These are phyloP conservation scores for Melampsora americana DNA, from an alignment of 1,284 basidiomycete species.

Conservation along the genomic window DNA sequence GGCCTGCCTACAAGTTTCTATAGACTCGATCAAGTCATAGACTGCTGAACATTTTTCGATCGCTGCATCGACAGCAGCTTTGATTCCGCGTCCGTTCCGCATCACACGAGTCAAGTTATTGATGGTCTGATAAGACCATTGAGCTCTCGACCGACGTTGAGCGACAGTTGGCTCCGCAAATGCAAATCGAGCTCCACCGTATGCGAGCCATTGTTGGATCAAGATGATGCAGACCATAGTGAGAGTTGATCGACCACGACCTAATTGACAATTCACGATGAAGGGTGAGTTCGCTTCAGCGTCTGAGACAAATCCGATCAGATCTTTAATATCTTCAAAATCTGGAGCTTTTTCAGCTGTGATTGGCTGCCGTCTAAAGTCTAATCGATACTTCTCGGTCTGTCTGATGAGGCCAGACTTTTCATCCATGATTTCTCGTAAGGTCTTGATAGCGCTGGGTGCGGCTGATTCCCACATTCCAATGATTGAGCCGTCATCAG, in stretches of 20 bases:
- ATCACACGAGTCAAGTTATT: conserved; percentile 80
- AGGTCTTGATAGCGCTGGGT: conserved; percentile 67
- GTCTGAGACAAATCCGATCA: conserved; percentile 79
- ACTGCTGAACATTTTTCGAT: conserved; percentile 49
- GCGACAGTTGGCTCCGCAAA: conserved; percentile 39
- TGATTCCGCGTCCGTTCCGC: conserved; percentile 80
- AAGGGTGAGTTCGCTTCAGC: conserved; percentile 74
- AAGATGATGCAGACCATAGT: conserved; percentile 82
- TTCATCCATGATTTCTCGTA: conserved; percentile 85
- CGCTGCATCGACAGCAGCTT: conserved; percentile 58
- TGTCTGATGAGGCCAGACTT: conserved; percentile 52
- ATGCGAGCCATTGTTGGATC: conserved; percentile 76
- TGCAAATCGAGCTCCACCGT: conserved; percentile 46
- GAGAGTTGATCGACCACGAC: conserved; percentile 85
- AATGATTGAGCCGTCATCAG: conserved; percentile 78
- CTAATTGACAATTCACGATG: conserved; percentile 94
- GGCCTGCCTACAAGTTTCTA: conserved; percentile 45
- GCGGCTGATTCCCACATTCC: conserved; percentile 93
- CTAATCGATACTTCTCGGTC: conserved; percentile 48
- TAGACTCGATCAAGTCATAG: conserved; percentile 53
- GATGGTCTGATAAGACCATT: conserved; percentile 62
- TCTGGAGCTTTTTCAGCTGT: conserved; percentile 54
- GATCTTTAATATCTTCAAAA: conserved; percentile 54
- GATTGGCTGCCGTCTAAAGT: conserved; percentile 54
- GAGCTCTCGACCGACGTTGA: conserved; percentile 45